Base-by-base conservation (phyloP, 2,329 filamentous ascomycete species). In the Lachnellula cervina region DNA sequence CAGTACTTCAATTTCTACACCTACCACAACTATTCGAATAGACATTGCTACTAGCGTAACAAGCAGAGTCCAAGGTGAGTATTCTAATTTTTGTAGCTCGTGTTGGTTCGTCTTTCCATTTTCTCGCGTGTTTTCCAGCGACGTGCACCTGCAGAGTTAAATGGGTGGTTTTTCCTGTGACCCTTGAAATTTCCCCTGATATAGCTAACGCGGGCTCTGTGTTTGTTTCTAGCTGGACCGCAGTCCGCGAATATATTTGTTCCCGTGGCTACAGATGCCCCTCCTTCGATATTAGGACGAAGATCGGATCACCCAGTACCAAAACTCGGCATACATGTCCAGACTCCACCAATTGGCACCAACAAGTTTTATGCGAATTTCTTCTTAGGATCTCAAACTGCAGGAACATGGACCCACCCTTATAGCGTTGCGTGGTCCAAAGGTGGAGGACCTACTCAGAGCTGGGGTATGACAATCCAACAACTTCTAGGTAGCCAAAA, bases 331-430 rank as follows among this genome's bases (percentile, higher is more conserved):
- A 74, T 87, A 11, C 45, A 62, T 9, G 48, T 56, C 19, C 64
- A 71, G 43, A 55, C 55, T 40, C 68, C 69, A 0, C 82, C 86
- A 3, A 73, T 89, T 46, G 76, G 82, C 49, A 93, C 89, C 23
- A 93, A 92, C 76, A 92, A 89, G 66, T 92, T 91, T 69, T 90
- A 89, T 64, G 79, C 86, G 63, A 94, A 94, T 66, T 83, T 94
- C 60, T 90, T 90, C 69, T 76, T 97, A 0, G 87, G 84, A 4
- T 79, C 78, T 44, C 90, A 96, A 70, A 81, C 77, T 4, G 80
- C 80, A 6, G 80, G 86, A 0, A 78, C 85, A 0, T 96, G 87
- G 72, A 86, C 88, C 0, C 86, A 91, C 66, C 92, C 88, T 1
- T 92, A 91, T 67, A 81, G 82, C 2, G 68, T 92, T 17, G 72